Evolutionary conservation across 1,284 basidiomycete genomes (phyloP), one percentile per base, ranked within the genome.

Genomic region (Ustilago tritici): DNA sequence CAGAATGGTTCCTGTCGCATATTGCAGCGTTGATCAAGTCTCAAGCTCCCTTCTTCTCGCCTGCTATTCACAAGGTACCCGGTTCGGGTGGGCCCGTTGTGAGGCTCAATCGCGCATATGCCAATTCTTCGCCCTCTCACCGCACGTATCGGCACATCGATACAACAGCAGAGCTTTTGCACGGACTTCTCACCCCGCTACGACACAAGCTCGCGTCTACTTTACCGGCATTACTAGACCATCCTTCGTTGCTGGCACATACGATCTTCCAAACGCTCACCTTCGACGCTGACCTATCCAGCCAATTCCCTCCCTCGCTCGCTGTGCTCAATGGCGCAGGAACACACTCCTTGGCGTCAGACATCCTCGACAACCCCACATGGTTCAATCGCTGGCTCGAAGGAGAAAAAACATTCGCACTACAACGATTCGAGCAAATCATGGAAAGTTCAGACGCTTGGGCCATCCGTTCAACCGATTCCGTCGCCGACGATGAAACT

Each of bases 1-100:
- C 96, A 0, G 97, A 98, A 86, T 99, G 96, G 94, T 98, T 93
- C 81, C 93, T 99, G 81, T 92, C 93, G 3, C 93, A 98, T 85
- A 89, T 98, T 17, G 88, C 93, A 34, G 94, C 97, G 80, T 77
- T 86, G 11, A 56, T 86, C n/a, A 70, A 65, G 14, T 55, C 78
- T 10, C 79, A 84, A 89, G 38, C 78, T 88, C 90, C 40, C 83
- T 89, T 23, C 94, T 98, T 87, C 90, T 95, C 88, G 89, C 93
- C 66, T 87, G 61, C 68, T 14, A 8, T 15, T 0, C 74, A 64
- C 36, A 65, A 61, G 15, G 40, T 47, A 1, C 66, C 68, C 15
- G 36, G 71, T 55, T 56, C 62, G 19, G 70, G 60, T 6, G 66
- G 70, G 32, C 52, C 56, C 8, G 54, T 62, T 9, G 53, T 38